Conservation (phyloP, 2,329 filamentous ascomycete species). For the Colletotrichum sublineola region DNA sequence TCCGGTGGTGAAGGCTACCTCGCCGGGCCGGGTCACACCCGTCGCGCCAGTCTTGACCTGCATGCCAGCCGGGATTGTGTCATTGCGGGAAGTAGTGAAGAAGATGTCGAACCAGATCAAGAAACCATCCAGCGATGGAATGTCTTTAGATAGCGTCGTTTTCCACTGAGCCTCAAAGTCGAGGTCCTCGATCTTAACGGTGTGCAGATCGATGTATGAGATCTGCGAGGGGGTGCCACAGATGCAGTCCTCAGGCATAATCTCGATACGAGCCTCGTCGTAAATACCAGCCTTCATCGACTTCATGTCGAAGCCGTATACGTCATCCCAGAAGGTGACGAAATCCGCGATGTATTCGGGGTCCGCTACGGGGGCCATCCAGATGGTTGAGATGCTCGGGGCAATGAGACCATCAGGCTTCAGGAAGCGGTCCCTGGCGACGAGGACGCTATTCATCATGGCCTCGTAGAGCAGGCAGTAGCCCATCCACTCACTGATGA, state of each 20-base stretch:
- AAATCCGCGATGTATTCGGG: conserved; percentile 82
- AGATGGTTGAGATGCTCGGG: conserved; percentile 86
- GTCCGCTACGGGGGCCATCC: conserved; percentile 84
- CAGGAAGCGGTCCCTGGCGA: conserved; percentile 88
- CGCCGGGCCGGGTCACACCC: conserved; percentile 67
- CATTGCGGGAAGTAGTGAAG: conserved; percentile 76
- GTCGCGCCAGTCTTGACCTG: conserved; percentile 73
- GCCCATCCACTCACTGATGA: conserved; percentile 98
- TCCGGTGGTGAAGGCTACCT: conserved; percentile 90
- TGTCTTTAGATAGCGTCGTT: conserved; percentile 70
- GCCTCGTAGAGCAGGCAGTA: conserved; percentile 94
- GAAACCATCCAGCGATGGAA: conserved; percentile 85
- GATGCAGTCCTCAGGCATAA: conserved; percentile 72
- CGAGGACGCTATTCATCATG: conserved; percentile 94
- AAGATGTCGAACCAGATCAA: conserved; percentile 95
- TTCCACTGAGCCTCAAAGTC: conserved; percentile 79
- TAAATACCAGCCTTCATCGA: conserved; percentile 88
- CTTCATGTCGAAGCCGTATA: conserved; percentile 96
- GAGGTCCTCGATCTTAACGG: conserved; percentile 77
- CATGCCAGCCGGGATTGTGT: conserved; percentile 60
- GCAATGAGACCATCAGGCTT: conserved; percentile 85
- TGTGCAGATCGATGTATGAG: conserved; percentile 82
- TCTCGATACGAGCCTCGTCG: conserved; percentile 84
- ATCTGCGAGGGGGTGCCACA: conserved; percentile 75
- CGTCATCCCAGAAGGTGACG: conserved; percentile 88